A percentile compares a stretch with the other conserved stretches of the same genome.
phyloP scores from a whole-genome alignment of 805 yeast species.

The Zygotorulaspora florentina region DNA sequence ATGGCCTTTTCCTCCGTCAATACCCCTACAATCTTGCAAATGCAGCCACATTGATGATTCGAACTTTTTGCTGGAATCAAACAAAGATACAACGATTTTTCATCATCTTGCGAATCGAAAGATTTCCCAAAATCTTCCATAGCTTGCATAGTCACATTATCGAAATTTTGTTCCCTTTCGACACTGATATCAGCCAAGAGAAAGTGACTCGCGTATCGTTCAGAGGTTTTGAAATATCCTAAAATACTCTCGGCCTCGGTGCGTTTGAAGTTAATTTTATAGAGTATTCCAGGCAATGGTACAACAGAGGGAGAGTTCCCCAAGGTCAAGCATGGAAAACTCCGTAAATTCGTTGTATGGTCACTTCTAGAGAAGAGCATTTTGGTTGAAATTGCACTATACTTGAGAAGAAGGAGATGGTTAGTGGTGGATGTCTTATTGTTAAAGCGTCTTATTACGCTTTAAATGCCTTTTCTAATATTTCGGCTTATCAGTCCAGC shows the following conservation, averaged over 20 bases:
- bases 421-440: no score
- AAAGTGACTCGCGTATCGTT: constrained; percentile 20
- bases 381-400: neutral
- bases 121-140: constrained; percentile 22
- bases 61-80: constrained; percentile 19
- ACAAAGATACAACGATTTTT: constrained; percentile 35
- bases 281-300: constrained; percentile 58
- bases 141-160: constrained; percentile 32
- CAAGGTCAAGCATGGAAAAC: constrained; percentile 18
- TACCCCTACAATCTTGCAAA: constrained; percentile 16
- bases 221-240: constrained; percentile 35
- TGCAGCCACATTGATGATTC: constrained; percentile 17
- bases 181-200: constrained; percentile 12
- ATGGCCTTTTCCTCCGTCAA: constrained; percentile 12
- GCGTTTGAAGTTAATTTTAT: constrained; percentile 50
- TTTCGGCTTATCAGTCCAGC: no score
- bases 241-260: constrained; percentile 46
- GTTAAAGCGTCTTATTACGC: no score
- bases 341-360: neutral
- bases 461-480: no score
- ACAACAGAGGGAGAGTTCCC: constrained; percentile 35
- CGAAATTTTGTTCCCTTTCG: constrained; percentile 42
- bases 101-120: constrained; percentile 29
- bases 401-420: neutral
- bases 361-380: constrained; percentile 4